Percentiles rank a stretch among this genome's conserved stretches.
Conservation (phyloP, 257 asterid genomes). For the Solanum verrucosum region DNA sequence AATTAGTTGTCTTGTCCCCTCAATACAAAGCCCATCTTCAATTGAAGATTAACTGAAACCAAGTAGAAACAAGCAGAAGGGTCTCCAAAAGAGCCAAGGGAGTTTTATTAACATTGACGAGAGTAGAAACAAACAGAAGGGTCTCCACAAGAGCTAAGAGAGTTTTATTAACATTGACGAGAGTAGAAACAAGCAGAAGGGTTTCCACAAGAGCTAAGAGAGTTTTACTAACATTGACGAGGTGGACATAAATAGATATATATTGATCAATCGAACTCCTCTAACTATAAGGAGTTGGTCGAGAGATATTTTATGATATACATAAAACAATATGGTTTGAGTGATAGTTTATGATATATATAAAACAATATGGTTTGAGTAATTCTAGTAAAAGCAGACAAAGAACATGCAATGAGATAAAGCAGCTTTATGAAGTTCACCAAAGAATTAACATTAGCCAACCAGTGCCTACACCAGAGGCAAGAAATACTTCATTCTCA, state of each 20-base stretch:
- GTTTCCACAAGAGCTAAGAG: neutral
- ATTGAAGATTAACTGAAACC: neutral
- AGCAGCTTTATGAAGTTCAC: constrained; percentile 14
- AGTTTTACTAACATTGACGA: neutral
- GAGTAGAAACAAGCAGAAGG: neutral
- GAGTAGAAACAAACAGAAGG: neutral
- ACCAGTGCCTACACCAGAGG: constrained; percentile 66
- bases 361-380: neutral
- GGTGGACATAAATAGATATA: neutral
- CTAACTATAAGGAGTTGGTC: neutral
- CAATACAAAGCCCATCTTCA: neutral
- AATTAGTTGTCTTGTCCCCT: neutral
- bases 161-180: neutral
- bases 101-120: neutral
- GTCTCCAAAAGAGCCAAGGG: neutral
- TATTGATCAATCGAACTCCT: neutral
- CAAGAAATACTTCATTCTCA: constrained; percentile 67
- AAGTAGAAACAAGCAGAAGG: neutral
- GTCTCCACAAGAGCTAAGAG: neutral
- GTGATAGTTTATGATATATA: no score
- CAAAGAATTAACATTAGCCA: constrained; percentile 45
- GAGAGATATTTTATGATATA: neutral
- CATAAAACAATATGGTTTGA: neutral
- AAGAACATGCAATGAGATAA: neutral
- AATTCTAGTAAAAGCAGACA: neutral